Base-by-base conservation (phyloP, 148 eudicot genomes). In the Silene conica region DNA sequence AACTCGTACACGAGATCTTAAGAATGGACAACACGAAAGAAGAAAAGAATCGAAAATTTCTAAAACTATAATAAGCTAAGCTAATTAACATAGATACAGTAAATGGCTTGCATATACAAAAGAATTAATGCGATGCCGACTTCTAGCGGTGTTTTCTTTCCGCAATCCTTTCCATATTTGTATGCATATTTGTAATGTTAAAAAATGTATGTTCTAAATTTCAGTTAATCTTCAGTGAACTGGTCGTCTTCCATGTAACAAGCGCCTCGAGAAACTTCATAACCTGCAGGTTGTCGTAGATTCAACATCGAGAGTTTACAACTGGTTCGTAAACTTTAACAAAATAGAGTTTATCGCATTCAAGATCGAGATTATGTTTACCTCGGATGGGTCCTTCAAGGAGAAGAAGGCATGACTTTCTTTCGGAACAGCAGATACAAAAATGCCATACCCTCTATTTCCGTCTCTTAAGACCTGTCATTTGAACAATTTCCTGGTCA, bases 371-470 rank as follows among this genome's bases (percentile, higher is more conserved):
- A 67, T 45, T n/a, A 58, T 0, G 52, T 41, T 50, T 87, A 94
- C 98, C 96, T 95, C 99, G 11, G 92, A 82, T 45, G 99, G 88
- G 70, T 95, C 89, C 86, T 85, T 86, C 20, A 95, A 88, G 79
- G 99, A 92, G 87, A 84, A 90, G 63, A 80, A 80, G 28, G 99
- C 97, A 54, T 87, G 85, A 81, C 94, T 95, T 78, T 92, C 96
- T 79, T 92, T 95, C 3, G 99, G 94, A 59, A 70, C 78, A 20
- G 89, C 83, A 74, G 99, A 90, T 55, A 92, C 96, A 71, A 95
- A 64, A 50, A 95, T 90, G 13, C 99, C 99, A 72, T 79, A 89
- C 22, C 99, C 99, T 76, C 70, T 86, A 71, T 89, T 89, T 57
- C 82, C 84, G 77, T 86, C 96, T 71, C 90, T 82, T 81, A 95